These are phyloP conservation scores for Dendryphion nanum DNA, from an alignment of 2,329 filamentous ascomycete genomes.

Conservation along the genomic window DNA sequence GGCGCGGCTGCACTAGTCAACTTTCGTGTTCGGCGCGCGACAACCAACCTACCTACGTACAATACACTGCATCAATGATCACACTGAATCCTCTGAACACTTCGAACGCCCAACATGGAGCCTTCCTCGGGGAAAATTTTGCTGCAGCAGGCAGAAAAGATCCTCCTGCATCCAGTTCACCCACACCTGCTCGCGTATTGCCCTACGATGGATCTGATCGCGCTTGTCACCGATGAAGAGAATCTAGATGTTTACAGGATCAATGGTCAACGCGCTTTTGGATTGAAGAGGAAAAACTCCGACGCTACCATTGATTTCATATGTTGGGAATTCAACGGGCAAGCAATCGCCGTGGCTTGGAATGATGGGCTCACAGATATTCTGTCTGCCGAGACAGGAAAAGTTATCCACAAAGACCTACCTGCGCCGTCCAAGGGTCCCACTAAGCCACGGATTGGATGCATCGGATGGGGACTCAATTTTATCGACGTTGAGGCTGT, in stretches of 20 bases:
- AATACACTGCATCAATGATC: constrained; percentile 1
- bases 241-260: constrained; percentile 75
- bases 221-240: constrained; percentile 66
- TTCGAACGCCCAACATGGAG: constrained; percentile 14
- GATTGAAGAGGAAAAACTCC: constrained; percentile 43
- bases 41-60: constrained; percentile 11
- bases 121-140: constrained; percentile 15
- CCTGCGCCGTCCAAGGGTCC: constrained; percentile 10
- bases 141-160: constrained; percentile 42
- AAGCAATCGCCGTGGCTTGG: constrained; percentile 79
- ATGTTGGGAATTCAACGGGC: constrained; percentile 54
- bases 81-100: constrained; percentile 3
- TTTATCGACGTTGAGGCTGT: constrained; percentile 51
- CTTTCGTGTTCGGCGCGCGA: constrained; percentile 16
- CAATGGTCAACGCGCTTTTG: constrained; percentile 69
- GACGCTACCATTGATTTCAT: constrained; percentile 36
- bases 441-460: constrained; percentile 35
- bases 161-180: constrained; percentile 49
- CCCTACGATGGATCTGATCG: constrained; percentile 81
- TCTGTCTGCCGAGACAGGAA: constrained; percentile 76
- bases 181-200: constrained; percentile 68
- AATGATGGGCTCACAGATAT: constrained; percentile 76
- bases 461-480: constrained; percentile 55
- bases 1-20: constrained; percentile 23
- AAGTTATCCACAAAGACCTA: constrained; percentile 66